A percentile compares a stretch with the other conserved stretches of the same genome.
Conservation (phyloP, 1,284 basidiomycete genomes). For the Ceratobasidium sp. region DNA sequence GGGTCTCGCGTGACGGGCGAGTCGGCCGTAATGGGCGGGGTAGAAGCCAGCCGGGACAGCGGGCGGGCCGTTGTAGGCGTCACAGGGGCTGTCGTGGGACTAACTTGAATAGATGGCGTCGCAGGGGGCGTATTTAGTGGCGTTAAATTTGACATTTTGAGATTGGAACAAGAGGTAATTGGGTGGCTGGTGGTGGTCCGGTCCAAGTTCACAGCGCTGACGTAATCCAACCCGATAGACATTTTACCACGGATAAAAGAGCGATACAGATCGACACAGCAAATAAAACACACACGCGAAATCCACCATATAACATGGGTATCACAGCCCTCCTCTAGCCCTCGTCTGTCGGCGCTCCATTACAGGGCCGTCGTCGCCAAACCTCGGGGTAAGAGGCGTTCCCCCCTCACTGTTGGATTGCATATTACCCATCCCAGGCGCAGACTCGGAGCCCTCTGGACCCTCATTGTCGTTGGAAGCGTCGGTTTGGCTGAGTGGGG, state of each 20-base stretch:
- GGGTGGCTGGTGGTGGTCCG: conserved; percentile 26
- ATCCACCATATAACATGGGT: not conserved
- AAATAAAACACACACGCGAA: not conserved
- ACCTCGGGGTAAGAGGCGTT: conserved; percentile 18
- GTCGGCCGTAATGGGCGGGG: conserved; percentile 32
- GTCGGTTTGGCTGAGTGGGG: conserved; percentile 50
- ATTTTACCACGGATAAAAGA: not conserved
- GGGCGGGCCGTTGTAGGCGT: conserved; percentile 25
- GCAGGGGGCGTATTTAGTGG: conserved; percentile 28
- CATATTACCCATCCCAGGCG: conserved; percentile 7
- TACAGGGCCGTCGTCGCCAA: conserved; percentile 24
- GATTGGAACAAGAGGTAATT: not conserved
- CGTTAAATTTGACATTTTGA: conserved; percentile 1
- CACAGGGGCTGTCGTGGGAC: not conserved
- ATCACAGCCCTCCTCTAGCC: conserved; percentile 18
- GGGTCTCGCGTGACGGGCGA: not conserved
- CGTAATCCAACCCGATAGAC: not conserved
- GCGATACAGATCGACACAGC: not conserved
- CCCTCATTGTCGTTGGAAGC: conserved; percentile 19
- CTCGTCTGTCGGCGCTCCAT: conserved; percentile 18
- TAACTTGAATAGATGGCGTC: not conserved
- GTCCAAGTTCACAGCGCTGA: not conserved
- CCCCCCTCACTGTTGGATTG: conserved; percentile 24
- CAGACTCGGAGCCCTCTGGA: conserved; percentile 4
- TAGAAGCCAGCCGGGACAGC: conserved; percentile 23